Evolutionary conservation across 345 rosid genomes (phyloP), one percentile per base, ranked within the genome.

Genomic region (Corchorus capsularis): DNA sequence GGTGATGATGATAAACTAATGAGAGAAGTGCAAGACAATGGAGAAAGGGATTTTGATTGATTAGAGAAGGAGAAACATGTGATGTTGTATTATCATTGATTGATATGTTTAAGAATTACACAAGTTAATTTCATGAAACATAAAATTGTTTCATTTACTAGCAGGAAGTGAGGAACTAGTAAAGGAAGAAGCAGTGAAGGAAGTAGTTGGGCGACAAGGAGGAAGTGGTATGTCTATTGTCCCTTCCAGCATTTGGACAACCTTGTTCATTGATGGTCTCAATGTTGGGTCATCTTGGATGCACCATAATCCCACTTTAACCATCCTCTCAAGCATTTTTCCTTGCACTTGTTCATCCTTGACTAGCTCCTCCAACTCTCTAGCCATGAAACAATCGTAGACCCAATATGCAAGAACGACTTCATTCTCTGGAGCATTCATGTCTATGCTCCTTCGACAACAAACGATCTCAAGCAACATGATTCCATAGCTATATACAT

Each of bases 401-500:
- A 77, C 83, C 85, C 83, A 83, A 27, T 73, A 56, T 39, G 71
- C 70, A 16, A 83, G 83, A 60, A 83, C 19, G 16, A 39, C 46
- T 73, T 77, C 62, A 20, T 76, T 43, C 6, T 79, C 79, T 0
- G 76, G 52, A 41, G 74, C 75, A 27, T 43, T 65, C 46, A 14
- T 19, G 32, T 79, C 77, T 46, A 83, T 22, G 8, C 46, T 55
- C 46, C 73, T 77, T 37, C 63, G 63, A 12, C 80, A 46, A 20
- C 85, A 79, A 2, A 82, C 56, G 27, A 79, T 79, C 47, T 83
- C 85, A 20, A 79, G 64, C 63, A 82, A 37, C 69, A 83, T 78
- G 0, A 83, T 19, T 3, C 83, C 79, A 11, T 27, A 83, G 34
- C 83, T 83, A 45, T 83, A 83, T 6, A 82, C 57, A 20, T 79